Evolutionary conservation across 2,329 filamentous ascomycete genomes (phyloP).

Genomic region (Diplocarpon mali): DNA sequence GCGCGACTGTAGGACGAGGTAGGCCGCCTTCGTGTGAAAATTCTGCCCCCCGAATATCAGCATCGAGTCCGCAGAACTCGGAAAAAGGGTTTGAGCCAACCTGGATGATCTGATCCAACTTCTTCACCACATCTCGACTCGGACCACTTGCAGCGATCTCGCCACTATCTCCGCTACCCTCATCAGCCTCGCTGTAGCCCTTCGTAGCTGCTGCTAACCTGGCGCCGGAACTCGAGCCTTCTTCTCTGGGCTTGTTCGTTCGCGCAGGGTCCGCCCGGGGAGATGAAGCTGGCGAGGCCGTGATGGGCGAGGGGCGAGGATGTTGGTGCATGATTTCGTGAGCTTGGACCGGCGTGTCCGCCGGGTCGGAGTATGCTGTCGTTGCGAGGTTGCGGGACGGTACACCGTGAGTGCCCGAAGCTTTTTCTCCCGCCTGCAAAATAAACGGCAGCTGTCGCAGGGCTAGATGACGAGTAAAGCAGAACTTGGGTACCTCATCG

Average conservation of each 20-base stretch:
- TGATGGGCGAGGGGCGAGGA: constrained; percentile 61
- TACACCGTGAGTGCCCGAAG: constrained; percentile 14
- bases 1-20: constrained; percentile 73
- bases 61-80: not conserved
- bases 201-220: constrained; percentile 36
- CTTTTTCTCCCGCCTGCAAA: constrained; percentile 11
- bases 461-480: constrained; percentile 23
- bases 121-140: constrained; percentile 58
- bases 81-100: constrained; percentile 32
- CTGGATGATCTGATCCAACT: constrained; percentile 89
- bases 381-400: constrained; percentile 11
- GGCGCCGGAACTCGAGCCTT: constrained; percentile 32
- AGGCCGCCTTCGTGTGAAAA: constrained; percentile 78
- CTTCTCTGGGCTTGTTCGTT: constrained; percentile 66
- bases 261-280: constrained; percentile 62
- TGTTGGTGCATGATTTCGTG: constrained; percentile 81
- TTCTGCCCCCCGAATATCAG: constrained; percentile 47
- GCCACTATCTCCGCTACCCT: constrained; percentile 32
- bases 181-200: constrained; percentile 38
- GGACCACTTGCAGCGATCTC: constrained; percentile 37
- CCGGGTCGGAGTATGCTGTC: constrained; percentile 16
- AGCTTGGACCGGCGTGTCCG: constrained; percentile 7
- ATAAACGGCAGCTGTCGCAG: constrained; percentile 18
- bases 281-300: constrained; percentile 61
- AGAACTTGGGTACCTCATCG: constrained; percentile 24